These are phyloP conservation scores for Aspergillus calidoustus DNA, from an alignment of 2,329 filamentous ascomycete species.

Conservation along the genomic window DNA sequence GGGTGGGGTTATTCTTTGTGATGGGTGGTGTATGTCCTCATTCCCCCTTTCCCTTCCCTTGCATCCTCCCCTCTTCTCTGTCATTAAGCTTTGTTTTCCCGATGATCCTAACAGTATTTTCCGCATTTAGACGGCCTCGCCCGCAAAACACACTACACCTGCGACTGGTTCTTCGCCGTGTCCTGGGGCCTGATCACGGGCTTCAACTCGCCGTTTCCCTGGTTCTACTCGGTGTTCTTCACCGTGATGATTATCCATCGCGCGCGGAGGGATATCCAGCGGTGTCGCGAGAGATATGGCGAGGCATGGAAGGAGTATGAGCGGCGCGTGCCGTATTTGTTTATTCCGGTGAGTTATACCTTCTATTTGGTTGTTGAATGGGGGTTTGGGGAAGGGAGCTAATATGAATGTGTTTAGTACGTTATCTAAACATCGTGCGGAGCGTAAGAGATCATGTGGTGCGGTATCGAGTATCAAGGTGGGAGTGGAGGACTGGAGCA, in stretches of 20 bases:
- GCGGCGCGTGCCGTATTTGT: constrained; percentile 76
- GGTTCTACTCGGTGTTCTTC: constrained; percentile 88
- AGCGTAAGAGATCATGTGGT: no score
- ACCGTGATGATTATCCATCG: constrained; percentile 78
- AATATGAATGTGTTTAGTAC: constrained; percentile 16
- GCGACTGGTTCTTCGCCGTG: constrained; percentile 76
- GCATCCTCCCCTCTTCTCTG: no score
- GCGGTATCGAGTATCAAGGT: no score
- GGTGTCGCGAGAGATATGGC: constrained; percentile 77
- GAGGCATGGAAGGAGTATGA: constrained; percentile 82
- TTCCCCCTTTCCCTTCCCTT: no score
- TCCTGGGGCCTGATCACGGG: constrained; percentile 79
- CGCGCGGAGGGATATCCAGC: constrained; percentile 72
- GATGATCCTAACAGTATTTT: background rate
- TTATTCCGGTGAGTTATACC: constrained; percentile 67
- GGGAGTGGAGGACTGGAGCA: background rate
- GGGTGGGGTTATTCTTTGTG: constrained; percentile 70
- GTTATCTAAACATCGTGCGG: constrained; percentile 12
- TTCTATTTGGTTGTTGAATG: background rate
- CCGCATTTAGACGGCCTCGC: constrained; percentile 62
- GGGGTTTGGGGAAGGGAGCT: background rate
- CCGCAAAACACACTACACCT: constrained; percentile 79
- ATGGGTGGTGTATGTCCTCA: constrained; percentile 72
- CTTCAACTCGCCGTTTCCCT: constrained; percentile 79
- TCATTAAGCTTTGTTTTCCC: no score